Base-by-base conservation (phyloP, 1,139 yeast species). In the Suhomyces ambrosiae region DNA sequence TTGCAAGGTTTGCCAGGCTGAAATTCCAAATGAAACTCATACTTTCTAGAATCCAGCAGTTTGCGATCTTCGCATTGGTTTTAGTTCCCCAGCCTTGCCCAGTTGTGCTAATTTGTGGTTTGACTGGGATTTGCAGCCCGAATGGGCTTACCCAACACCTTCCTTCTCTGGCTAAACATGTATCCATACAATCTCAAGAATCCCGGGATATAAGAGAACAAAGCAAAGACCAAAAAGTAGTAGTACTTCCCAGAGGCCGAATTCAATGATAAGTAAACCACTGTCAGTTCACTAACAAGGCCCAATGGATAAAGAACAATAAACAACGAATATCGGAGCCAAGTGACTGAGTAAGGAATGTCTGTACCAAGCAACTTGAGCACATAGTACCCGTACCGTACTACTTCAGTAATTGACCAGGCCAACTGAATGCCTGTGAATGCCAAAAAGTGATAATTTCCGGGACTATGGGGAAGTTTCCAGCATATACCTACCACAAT, bases 261-360 rank as follows among this genome's bases (percentile, higher is more conserved):
- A n/a, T 43, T 48, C 12, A 63, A 47, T 10, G 67, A 52, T 32
- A 50, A 31, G 47, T 56, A 65, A 19, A 65, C 67, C 22, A 63
- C 62, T 32, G 47, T 39, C 27, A 59, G 56, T 45, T 67, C 71
- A 32, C 65, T 45, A 8, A 58, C 25, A 17, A 67, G 51, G 1
- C 72, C 72, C 37, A 61, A 34, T 2, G 72, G 72, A 40, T 67
- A 68, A 27, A 67, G 50, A 18, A 65, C 52, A 17, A 63, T 40
- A 37, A 66, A 67, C 1, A 62, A 54, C 23, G 63, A 53, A 47
- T 67, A 66, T 25, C 72, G 47, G 16, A 63, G 44, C 70, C 71
- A 66, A 21, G 50, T 37, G 15, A 64, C 36, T 42, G 40, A 38
- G 16, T 28, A 33, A 2, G 70, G 70, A 10, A 54, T 44, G 3